Base-by-base conservation (phyloP, 2,329 filamentous ascomycete species). In the Samsoniella hepiali region DNA sequence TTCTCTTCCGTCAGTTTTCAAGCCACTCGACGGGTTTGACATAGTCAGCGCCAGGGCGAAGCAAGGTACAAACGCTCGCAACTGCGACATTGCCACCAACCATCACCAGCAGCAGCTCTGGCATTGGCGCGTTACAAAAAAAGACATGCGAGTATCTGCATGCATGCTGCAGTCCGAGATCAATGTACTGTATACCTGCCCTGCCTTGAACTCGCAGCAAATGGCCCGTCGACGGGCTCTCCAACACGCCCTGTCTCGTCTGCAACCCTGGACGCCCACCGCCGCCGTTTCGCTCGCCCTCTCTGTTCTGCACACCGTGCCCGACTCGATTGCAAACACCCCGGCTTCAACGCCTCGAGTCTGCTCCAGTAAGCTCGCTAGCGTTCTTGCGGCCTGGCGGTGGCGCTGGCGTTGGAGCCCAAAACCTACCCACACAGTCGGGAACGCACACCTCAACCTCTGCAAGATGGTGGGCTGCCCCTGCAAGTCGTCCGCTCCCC, bases 361-460 rank as follows among this genome's bases (percentile, higher is more conserved):
- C 58, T 53, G 53, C 58, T 53, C 38, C 38, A 42, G 27, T 36
- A 44, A 22, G 34, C 58, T 60, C 50, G 31, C 50, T 61, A 60
- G 45, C n/a, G 44, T 34, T 44, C 34, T 53, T 49, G 27, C 51
- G 45, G 58, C 49, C 58, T 64, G 58, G 51, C 42, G 10, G 58
- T 64, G 57, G 36, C 11, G 36, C 22, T 38, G 36, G 50, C 58
- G 58, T 57, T 53, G 58, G 38, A 58, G 63, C 63, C 63, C 47
- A 62, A 64, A 61, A 57, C 51, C 58, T 57, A 50, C 40, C 58
- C 63, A 62, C 53, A 47, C 51, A 34, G 63, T 64, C 58, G 63
- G 63, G 63, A 64, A 61, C 63, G 44, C 42, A 63, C 27, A 27
- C 60, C 60, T 32, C 38, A 42, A 42, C 10, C 45, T 50, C 45